Conservation (phyloP, 208 protist genomes). For the Blechomonas ayalai region DNA sequence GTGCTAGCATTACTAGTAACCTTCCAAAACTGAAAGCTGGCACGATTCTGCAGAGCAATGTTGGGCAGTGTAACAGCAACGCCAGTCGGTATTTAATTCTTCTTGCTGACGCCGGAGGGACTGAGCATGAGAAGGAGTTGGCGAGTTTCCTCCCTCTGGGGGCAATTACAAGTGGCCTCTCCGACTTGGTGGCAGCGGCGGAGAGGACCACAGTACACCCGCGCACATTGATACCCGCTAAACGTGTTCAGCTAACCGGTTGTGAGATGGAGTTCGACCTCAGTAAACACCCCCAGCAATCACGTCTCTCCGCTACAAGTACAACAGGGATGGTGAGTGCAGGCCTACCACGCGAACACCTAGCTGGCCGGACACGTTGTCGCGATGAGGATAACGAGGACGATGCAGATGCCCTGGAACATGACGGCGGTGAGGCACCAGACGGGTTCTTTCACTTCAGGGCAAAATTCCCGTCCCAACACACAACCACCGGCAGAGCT, state of each 20-base stretch:
- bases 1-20: constrained; percentile 13
- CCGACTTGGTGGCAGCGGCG: constrained; percentile 26
- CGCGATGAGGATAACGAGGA: constrained; percentile 54
- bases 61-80: constrained; percentile 58
- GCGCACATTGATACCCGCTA: constrained; percentile 52
- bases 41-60: constrained; percentile 53
- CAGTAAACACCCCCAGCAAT: constrained; percentile 1
- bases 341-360: constrained; percentile 6
- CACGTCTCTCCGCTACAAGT: background rate
- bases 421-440: background rate
- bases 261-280: constrained; percentile 32
- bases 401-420: background rate
- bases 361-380: constrained; percentile 39
- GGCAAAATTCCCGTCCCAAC: constrained; percentile 18
- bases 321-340: constrained; percentile 3
- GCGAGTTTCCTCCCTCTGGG: constrained; percentile 44
- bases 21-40: constrained; percentile 48
- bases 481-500: constrained; percentile 8
- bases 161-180: constrained; percentile 39
- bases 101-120: constrained; percentile 19
- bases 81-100: constrained; percentile 78
- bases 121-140: constrained; percentile 24
- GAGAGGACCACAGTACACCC: constrained; percentile 32
- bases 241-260: constrained; percentile 28
- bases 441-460: constrained; percentile 40